These are phyloP conservation scores for Chalciporus pseudorubinellus DNA, from an alignment of 768 basidiomycete genomes.

Conservation along the genomic window DNA sequence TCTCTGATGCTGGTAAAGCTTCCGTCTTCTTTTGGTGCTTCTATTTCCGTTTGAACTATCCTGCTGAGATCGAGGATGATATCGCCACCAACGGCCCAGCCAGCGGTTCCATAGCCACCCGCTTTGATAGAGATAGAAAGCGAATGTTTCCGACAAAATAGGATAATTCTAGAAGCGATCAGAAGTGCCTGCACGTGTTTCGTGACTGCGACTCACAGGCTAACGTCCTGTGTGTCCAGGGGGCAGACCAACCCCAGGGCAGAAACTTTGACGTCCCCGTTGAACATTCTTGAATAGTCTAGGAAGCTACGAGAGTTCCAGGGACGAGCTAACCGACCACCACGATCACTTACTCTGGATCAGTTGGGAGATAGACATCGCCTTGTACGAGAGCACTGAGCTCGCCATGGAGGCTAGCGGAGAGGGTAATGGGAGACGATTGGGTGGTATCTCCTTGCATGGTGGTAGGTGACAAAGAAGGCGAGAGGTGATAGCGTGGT, in stretches of 20 bases:
- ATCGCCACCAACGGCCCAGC: slow-evolving; percentile 86
- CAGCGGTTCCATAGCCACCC: slow-evolving; percentile 89
- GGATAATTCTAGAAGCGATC: slow-evolving; percentile 48
- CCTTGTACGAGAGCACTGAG: slow-evolving; percentile 47
- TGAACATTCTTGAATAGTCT: slow-evolving; percentile 55
- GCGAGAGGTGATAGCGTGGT: slow-evolving; percentile 9
- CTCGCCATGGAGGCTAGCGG: slow-evolving; percentile 41
- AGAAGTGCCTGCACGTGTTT: slow-evolving; percentile 9
- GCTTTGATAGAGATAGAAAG: slow-evolving; percentile 82
- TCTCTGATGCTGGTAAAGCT: slow-evolving; percentile 62
- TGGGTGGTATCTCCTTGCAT: slow-evolving; percentile 14
- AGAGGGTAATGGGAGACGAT: slow-evolving; percentile 4
- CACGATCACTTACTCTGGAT: slow-evolving; percentile 36
- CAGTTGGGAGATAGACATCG: slow-evolving; percentile 42
- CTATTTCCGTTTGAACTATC: slow-evolving; percentile 67
- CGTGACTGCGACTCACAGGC: slow-evolving; percentile 54
- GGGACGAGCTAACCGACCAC: neutral
- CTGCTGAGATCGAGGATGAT: slow-evolving; percentile 78
- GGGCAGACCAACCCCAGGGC: slow-evolving; percentile 71
- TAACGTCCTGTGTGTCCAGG: slow-evolving; percentile 76
- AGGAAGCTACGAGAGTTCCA: slow-evolving; percentile 21
- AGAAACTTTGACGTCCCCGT: slow-evolving; percentile 63
- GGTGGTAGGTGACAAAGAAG: neutral
- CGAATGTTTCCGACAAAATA: slow-evolving; percentile 69
- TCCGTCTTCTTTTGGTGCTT: slow-evolving; percentile 50